Evolutionary conservation across 164 flowering plant genomes (phyloP).

Genomic region (Stephania yunnanensis): DNA sequence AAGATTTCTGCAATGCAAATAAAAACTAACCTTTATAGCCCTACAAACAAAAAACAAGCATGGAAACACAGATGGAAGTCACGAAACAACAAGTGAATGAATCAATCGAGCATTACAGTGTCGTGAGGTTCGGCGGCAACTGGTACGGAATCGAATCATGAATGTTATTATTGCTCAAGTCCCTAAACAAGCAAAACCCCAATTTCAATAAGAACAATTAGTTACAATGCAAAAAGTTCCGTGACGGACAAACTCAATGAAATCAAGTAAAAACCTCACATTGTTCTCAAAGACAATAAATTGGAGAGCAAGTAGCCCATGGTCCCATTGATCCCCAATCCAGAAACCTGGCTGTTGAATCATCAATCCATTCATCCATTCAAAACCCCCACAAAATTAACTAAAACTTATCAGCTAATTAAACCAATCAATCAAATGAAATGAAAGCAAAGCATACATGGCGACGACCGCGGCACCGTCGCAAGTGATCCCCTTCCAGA

Average conservation of each 20-base stretch:
- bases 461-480: conserved; percentile 65
- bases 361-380: conserved; percentile 3
- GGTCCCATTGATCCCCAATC: conserved; percentile 69
- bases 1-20: conserved; percentile 57
- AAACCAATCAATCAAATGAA: neutral
- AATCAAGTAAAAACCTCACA: conserved; percentile 39
- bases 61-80: neutral
- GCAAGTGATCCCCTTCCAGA: conserved; percentile 83
- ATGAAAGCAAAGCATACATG: conserved; percentile 31
- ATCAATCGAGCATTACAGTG: conserved; percentile 43
- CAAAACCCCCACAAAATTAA: neutral
- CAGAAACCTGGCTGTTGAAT: conserved; percentile 55
- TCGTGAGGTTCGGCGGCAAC: conserved; percentile 77
- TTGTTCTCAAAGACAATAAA: conserved; percentile 48
- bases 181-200: conserved; percentile 35
- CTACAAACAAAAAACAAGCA: neutral
- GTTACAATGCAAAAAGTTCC: neutral
- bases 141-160: conserved; percentile 80
- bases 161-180: conserved; percentile 71
- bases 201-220: neutral
- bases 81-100: neutral
- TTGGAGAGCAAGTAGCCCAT: conserved; percentile 70
- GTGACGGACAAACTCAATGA: neutral
- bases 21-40: neutral
- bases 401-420: too few relatives aligned